Evolutionary conservation across 1,284 basidiomycete species (phyloP), one percentile per base, ranked within the genome.

Genomic region (Tilletia walkeri): DNA sequence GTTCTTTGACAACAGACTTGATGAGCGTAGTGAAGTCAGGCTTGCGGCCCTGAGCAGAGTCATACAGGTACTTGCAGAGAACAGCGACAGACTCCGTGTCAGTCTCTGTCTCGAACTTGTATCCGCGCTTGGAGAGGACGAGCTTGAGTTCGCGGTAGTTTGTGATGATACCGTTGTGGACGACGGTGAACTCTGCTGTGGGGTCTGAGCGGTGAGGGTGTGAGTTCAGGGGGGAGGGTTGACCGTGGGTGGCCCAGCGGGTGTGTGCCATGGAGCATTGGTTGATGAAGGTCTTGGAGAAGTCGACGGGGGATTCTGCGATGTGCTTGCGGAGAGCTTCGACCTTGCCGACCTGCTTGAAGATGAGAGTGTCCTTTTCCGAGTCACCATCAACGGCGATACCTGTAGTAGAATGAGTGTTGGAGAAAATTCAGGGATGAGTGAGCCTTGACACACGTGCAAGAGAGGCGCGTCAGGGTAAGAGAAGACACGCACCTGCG

Each of bases 141-240:
- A 93, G 89, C 78, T 92, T 89, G 81, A 99, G 90, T 80, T 95
- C 95, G 48, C 87, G 86, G 80, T 88, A 90, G 88, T 98, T 98
- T 85, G 96, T 99, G 81, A 99, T 95, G 84, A 99, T 99, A 85
- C 96, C 96, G 82, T 99, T 99, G 88, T 99, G 96, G 56, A 99
- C 95, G 78, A 99, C 87, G 72, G 90, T 89, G 86, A 99, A 99
- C 83, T 98, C 94, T 75, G 87, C 87, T 69, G 76, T 88, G 47
- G 89, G 87, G 84, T 97, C 94, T 49, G 92, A 93, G 78, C 91
- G 90, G 84, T 98, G 90, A 72, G 96, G 96, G 86, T 99, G 96
- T 86, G 95, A 99, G 87, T 99, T 99, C 80, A 88, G 85, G 68
- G 90, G 88, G 39, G 90, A 91, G 3, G 82, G 85, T 67, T 91